Evolutionary conservation across 352 stramenopile genomes (phyloP), one percentile per base, ranked within the genome.

Genomic region (Bremia lactucae): DNA sequence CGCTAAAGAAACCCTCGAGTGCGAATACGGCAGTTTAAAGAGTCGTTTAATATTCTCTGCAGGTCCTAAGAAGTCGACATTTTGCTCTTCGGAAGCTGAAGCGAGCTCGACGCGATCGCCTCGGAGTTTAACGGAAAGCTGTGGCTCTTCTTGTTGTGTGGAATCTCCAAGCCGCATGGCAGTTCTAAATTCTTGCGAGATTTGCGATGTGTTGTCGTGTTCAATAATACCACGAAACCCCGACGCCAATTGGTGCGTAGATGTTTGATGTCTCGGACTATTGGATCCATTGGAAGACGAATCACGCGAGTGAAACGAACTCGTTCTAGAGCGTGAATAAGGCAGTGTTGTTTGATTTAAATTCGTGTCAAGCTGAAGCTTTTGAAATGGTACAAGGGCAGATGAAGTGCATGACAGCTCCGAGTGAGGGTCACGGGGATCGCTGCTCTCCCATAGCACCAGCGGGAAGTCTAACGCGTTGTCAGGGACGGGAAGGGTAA

Each of bases 11-110:
- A 92, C 77, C 25, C 63, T 52, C 1, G 60, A 74, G 22, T 81
- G 68, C 7, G 80, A 89, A 52, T 92, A 92, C 23, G 80, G 76
- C 40, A 92, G 49, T 52, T 92, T 92, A 49, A 92, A 92, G 2
- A 92, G 64, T 25, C 71, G 74, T 52, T 92, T 92, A 43, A 92
- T 88, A 42, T 87, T 87, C 51, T 92, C 80, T 0, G 80, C 80
- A 0, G 80, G 80, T 0, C 80, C 80, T 24, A 92, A 42, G 36
- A 88, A 92, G 39, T 92, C 70, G 38, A 89, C 72, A 0, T 73
- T 38, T 10, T 87, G 63, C 13, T 87, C 74, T 15, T 87, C 71
- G 1, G 68, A 71, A 1, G 68, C 56, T 6, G 74, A 85, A 16
- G 75, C 61, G 8, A 92, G 49, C 49, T 92, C 79, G 16, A 92